phyloP scores from a whole-genome alignment of 805 yeast species.

The Starmerella bombicola region DNA sequence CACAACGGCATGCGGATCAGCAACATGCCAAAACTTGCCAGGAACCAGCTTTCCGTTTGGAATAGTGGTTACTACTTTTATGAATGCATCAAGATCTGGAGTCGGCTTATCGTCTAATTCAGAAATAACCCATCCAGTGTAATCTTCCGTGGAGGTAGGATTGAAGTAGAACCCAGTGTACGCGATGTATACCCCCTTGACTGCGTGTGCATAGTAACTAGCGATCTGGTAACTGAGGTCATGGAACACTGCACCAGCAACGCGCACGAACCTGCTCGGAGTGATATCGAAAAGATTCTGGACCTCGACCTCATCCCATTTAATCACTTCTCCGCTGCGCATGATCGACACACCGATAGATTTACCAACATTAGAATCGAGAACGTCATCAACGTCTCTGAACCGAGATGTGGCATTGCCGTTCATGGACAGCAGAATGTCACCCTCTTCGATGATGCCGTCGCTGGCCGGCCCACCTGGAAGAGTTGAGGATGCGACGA shows the following conservation, averaged over 20 bases:
- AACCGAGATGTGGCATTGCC: conserved; percentile 54
- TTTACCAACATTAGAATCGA: conserved; percentile 58
- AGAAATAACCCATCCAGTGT: conserved; percentile 70
- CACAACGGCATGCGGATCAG: conserved; percentile 65
- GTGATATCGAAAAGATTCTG: conserved; percentile 73
- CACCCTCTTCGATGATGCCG: conserved; percentile 66
- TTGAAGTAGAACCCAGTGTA: conserved; percentile 66
- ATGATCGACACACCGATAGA: conserved; percentile 47
- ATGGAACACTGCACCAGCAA: conserved; percentile 78
- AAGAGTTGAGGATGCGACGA: conserved; percentile 69
- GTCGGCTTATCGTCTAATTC: conserved; percentile 63
- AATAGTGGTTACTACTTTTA: conserved; percentile 61
- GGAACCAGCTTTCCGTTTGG: conserved; percentile 68
- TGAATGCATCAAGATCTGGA: conserved; percentile 59
- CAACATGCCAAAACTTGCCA: conserved; percentile 58
- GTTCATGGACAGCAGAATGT: conserved; percentile 62
- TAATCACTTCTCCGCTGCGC: conserved; percentile 56
- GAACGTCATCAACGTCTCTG: conserved; percentile 66
- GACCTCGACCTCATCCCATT: conserved; percentile 41
- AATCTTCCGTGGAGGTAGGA: conserved; percentile 33
- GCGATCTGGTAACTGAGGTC: conserved; percentile 83
- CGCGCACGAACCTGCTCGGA: conserved; percentile 68
- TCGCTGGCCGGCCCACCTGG: conserved; percentile 67
- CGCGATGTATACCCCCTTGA: conserved; percentile 68
- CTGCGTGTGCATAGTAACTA: conserved; percentile 70